Conservation (phyloP, 495 filamentous ascomycete genomes). For the Talaromyces stipitatus region DNA sequence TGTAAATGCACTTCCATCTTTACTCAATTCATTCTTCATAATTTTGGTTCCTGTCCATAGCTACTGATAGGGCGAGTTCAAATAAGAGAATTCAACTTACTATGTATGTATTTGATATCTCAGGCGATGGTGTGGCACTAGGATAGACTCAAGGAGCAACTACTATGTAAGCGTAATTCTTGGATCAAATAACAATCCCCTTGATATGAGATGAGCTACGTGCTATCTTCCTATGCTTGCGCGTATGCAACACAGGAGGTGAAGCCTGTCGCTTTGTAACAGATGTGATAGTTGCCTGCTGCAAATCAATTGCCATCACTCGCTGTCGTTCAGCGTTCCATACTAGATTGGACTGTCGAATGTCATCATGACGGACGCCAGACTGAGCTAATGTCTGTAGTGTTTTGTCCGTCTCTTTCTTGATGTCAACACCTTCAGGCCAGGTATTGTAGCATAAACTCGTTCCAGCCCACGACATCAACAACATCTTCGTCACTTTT, state of each 20-base stretch:
- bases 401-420: neutral
- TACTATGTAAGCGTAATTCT: too few relatives aligned
- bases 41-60: too few relatives aligned
- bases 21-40: too few relatives aligned
- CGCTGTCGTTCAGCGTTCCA: neutral
- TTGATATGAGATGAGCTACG: neutral
- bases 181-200: neutral
- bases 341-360: neutral
- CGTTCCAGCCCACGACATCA: neutral
- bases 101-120: too few relatives aligned
- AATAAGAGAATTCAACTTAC: too few relatives aligned
- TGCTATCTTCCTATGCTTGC: neutral
- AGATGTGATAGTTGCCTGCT: neutral
- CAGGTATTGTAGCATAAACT: neutral
- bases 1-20: too few relatives aligned
- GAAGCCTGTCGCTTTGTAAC: neutral
- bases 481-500: neutral
- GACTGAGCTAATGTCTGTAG: neutral
- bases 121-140: too few relatives aligned
- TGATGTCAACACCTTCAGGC: neutral
- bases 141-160: too few relatives aligned
- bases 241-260: neutral
- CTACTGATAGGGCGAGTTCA: too few relatives aligned
- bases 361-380: neutral
- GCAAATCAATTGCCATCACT: neutral